A percentile compares a stretch with the other conserved stretches of the same genome.
Evolutionary conservation across 768 basidiomycete species (phyloP).

Genomic region (Mycena alexandri): DNA sequence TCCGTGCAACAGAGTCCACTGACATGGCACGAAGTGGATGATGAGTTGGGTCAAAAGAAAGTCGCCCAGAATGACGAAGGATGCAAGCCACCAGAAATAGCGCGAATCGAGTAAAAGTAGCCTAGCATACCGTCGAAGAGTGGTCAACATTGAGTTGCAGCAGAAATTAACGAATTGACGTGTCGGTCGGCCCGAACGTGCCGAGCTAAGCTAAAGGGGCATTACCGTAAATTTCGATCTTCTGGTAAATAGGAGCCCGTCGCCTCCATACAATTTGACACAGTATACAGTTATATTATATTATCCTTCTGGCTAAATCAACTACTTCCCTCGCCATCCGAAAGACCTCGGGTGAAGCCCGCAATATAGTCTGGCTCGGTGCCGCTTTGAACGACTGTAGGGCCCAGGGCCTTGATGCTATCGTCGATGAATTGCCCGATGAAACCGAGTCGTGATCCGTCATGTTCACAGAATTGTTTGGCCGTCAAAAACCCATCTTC

Average conservation of each 20-base stretch:
- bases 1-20: slow-evolving; percentile 46
- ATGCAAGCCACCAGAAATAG: slow-evolving; percentile 79
- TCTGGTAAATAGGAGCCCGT: too few relatives aligned
- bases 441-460: slow-evolving; percentile 70
- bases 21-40: slow-evolving; percentile 86
- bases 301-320: not conserved
- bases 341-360: slow-evolving; percentile 64
- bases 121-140: slow-evolving; percentile 37
- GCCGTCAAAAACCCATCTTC: slow-evolving; percentile 70
- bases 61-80: slow-evolving; percentile 80
- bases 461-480: slow-evolving; percentile 63
- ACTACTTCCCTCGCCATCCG: slow-evolving; percentile 53
- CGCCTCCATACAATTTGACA: too few relatives aligned
- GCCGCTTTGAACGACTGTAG: slow-evolving; percentile 49
- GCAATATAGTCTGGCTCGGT: slow-evolving; percentile 58
- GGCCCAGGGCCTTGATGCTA: slow-evolving; percentile 53
- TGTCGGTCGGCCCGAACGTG: too few relatives aligned
- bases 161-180: too few relatives aligned
- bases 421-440: slow-evolving; percentile 71
- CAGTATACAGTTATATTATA: too few relatives aligned
- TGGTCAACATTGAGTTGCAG: slow-evolving; percentile 24
- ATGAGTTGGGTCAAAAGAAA: slow-evolving; percentile 83
- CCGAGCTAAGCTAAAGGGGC: too few relatives aligned
- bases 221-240: too few relatives aligned
- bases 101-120: slow-evolving; percentile 56